Evolutionary conservation across 148 eudicot species (phyloP).

Genomic region (Spergularia bocconei): DNA sequence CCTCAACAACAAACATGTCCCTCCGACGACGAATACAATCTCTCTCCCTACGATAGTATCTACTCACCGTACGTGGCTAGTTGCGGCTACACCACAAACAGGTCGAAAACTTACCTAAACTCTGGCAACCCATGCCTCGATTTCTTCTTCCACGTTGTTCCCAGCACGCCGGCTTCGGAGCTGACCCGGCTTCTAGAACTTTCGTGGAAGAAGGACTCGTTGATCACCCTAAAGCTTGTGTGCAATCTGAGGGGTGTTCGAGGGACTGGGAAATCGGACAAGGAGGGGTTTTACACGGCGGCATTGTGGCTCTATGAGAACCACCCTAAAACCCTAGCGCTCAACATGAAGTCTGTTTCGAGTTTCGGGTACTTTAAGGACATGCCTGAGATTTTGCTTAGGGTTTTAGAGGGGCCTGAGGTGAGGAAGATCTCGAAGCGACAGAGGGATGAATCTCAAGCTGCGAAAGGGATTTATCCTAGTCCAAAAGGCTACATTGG

Average conservation of each 20-base stretch:
- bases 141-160: constrained; percentile 20
- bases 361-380: constrained; percentile 19
- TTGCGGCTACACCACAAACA: neutral
- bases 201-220: constrained; percentile 8
- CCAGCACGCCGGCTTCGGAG: neutral
- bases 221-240: constrained; percentile 9
- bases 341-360: constrained; percentile 5
- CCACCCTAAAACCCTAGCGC: constrained; percentile 13
- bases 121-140: constrained; percentile 16
- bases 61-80: neutral
- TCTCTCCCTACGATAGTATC: neutral
- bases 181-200: neutral
- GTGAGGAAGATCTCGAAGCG: constrained; percentile 14
- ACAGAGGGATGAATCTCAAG: neutral
- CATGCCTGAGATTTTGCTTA: constrained; percentile 15
- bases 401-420: constrained; percentile 14
- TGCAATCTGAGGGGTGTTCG: constrained; percentile 17
- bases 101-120: neutral
- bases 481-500: too few species aligned
- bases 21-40: neutral
- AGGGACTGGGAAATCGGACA: constrained; percentile 20
- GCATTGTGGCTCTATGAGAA: constrained; percentile 17
- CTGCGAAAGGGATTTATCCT: neutral
- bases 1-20: too few species aligned
- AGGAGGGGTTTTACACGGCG: constrained; percentile 15